A percentile compares a stretch with the other conserved stretches of the same genome.
These are phyloP conservation scores for Neurospora terricola DNA, from an alignment of 495 filamentous ascomycete species.

Conservation along the genomic window DNA sequence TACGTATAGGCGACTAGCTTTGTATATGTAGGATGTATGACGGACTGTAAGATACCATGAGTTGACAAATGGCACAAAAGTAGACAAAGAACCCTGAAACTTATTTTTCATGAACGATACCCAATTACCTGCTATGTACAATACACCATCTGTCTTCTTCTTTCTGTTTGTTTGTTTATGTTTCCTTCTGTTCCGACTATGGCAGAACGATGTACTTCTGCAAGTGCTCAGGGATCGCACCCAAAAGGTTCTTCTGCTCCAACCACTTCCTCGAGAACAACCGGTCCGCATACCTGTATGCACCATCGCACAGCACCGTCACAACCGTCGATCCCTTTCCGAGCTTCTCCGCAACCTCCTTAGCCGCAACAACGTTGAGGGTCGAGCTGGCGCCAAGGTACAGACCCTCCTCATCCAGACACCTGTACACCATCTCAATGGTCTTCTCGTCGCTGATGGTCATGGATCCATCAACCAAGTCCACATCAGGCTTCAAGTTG, in stretches of 20 bases:
- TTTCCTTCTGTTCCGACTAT: conserved; percentile 27
- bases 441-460: conserved; percentile 85
- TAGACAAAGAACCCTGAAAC: conserved; percentile 2
- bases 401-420: conserved; percentile 90
- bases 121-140: neutral
- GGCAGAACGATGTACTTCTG: conserved; percentile 88
- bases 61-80: neutral
- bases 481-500: conserved; percentile 79
- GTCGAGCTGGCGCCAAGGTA: conserved; percentile 92
- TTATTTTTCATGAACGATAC: neutral
- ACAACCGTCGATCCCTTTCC: conserved; percentile 87
- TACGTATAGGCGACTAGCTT: neutral
- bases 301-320: conserved; percentile 88
- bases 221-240: conserved; percentile 74
- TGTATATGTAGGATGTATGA: neutral
- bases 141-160: neutral
- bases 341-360: conserved; percentile 85
- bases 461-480: conserved; percentile 75
- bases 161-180: neutral
- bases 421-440: conserved; percentile 96
- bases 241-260: conserved; percentile 68
- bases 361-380: conserved; percentile 89
- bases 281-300: conserved; percentile 90
- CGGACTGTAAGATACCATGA: neutral
- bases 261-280: conserved; percentile 88